These are phyloP conservation scores for Linderniella brevidens DNA, from an alignment of 257 asterid species.

Conservation along the genomic window DNA sequence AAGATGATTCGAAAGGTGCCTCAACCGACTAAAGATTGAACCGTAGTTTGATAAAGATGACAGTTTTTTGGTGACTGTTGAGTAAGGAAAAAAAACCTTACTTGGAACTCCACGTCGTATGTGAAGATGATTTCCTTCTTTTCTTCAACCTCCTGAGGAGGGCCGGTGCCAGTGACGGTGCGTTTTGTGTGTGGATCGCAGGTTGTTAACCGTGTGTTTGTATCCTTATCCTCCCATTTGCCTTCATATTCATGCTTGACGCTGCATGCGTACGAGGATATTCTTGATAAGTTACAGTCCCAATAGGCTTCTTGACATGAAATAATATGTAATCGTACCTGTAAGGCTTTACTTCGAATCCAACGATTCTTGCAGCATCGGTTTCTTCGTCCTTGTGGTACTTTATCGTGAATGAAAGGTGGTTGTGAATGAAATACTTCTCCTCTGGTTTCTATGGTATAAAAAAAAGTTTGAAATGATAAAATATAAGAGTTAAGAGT, in stretches of 20 bases:
- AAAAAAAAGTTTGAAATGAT: not conserved
- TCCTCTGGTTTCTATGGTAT: not conserved
- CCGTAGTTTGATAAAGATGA: too few species aligned
- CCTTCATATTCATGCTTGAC: conserved; percentile 2
- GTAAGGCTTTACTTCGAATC: conserved; percentile 3
- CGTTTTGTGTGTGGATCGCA: conserved; percentile 2
- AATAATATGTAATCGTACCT: not conserved
- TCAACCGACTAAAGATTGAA: too few species aligned
- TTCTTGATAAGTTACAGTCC: not conserved
- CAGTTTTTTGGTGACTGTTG: too few species aligned
- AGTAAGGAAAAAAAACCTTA: not conserved
- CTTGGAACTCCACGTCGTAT: conserved; percentile 2
- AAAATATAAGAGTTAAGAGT: not conserved
- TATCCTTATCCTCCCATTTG: not conserved
- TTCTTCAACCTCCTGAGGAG: conserved; percentile 3
- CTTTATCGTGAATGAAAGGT: not conserved
- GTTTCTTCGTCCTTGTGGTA: conserved; percentile 2
- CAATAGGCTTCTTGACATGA: not conserved
- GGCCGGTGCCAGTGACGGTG: not conserved
- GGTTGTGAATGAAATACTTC: conserved; percentile 1
- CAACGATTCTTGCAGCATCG: conserved; percentile 4
- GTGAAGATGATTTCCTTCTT: not conserved
- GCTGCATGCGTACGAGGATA: not conserved
- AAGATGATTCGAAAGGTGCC: not conserved
- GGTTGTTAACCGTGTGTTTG: not conserved